Base-by-base conservation (phyloP, 192 early-diverging fungal genomes). In the Dispira simplex region DNA sequence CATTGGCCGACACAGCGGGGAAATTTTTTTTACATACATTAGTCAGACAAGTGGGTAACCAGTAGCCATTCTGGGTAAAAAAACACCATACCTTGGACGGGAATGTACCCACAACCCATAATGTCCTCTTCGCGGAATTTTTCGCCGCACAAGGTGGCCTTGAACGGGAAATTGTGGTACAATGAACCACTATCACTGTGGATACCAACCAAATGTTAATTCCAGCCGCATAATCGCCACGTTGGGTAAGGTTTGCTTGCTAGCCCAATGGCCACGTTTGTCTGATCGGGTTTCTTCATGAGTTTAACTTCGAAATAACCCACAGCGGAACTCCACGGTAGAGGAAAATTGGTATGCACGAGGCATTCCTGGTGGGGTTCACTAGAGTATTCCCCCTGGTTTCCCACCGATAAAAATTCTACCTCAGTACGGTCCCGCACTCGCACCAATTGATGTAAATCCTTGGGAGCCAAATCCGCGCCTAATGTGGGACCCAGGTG, bases 291-390 rank as follows among this genome's bases (percentile, higher is more conserved):
- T 23, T 65, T 66, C 20, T 69, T 68, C 64, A 63, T 72, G 46
- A 77, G 64, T 39, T 77, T 77, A 14, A 73, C 76, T 45, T 53
- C 46, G 14, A 45, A 62, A 62, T 62, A 67, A 73, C 87, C 86
- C 21, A 88, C 84, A 54, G 87, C 81, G 70, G 84, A 83, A 27
- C 77, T 75, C 66, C 81, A 85, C 58, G 88, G 88, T 66, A 90
- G 69, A 2, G 88, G 88, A 59, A 90, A 66, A 67, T 90, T 90
- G 14, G 88, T 88, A 57, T 87, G 85, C 47, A 90, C 84, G n/a
- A 62, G 43, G 44, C 59, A 62, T 11, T 62, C 59, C n/a, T 32
- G 16, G n/a, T 44, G 43, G 27, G 18, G 56, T 11, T 26, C 18
- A 16, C 26, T 4, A 8, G 23, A 10, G 59, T 11, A 8, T 5